These are phyloP conservation scores for Wickerhamiella sergipiensis DNA, from an alignment of 805 yeast species.

Conservation along the genomic window DNA sequence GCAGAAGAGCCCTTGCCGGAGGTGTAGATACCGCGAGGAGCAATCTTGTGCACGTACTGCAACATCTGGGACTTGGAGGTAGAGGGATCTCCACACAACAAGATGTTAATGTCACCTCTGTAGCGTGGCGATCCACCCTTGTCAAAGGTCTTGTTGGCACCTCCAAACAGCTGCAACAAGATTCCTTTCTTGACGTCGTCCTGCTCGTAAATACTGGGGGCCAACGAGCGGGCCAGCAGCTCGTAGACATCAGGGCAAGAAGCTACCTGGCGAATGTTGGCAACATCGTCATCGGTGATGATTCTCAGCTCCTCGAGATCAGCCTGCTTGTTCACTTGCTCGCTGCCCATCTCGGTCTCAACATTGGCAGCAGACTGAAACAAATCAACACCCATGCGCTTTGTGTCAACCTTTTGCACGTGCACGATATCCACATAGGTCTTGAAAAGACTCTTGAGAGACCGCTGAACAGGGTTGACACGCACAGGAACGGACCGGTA, in stretches of 20 bases:
- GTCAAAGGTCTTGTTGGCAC: conserved; percentile 73
- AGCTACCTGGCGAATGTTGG: conserved; percentile 45
- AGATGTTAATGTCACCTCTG: conserved; percentile 87
- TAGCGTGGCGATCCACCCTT: conserved; percentile 77
- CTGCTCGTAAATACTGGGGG: conserved; percentile 94
- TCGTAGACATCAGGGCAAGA: conserved; percentile 72
- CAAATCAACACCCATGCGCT: conserved; percentile 62
- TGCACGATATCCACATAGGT: conserved; percentile 93
- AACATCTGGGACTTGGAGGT: conserved; percentile 91
- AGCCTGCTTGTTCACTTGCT: conserved; percentile 38
- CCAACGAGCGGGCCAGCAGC: conserved; percentile 73
- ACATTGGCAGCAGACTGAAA: conserved; percentile 36
- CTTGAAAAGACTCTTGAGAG: conserved; percentile 72
- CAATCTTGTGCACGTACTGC: conserved; percentile 91
- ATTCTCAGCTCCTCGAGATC: conserved; percentile 68
- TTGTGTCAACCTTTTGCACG: conserved; percentile 70
- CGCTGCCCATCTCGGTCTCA: conserved; percentile 28
- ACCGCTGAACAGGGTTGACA: conserved; percentile 71
- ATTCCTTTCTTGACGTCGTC: conserved; percentile 97
- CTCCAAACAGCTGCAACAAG: conserved; percentile 84
- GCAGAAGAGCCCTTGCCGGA: conserved; percentile 99
- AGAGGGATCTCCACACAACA: conserved; percentile 96
- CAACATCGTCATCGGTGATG: conserved; percentile 56
- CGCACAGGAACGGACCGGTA: conserved; percentile 88
- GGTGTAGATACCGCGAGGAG: conserved; percentile 96